Evolutionary conservation across 176 grass and related monocot species (phyloP).

Genomic region (Rhipidocladum racemiflorum): DNA sequence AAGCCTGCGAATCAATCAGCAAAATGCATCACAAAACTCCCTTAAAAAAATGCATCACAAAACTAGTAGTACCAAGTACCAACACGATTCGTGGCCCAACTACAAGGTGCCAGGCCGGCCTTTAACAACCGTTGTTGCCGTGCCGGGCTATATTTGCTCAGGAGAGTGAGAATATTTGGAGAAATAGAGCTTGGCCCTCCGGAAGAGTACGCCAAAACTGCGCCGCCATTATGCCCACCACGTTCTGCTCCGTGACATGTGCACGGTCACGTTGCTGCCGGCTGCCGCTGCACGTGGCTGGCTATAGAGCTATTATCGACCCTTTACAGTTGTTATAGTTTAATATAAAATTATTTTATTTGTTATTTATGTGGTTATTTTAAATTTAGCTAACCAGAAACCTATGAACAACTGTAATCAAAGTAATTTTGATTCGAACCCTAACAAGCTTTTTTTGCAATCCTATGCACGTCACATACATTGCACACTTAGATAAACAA

Average conservation of each 20-base stretch:
- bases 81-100: not conserved
- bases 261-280: constrained; percentile 30
- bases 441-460: too few species aligned
- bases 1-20: constrained; percentile 54
- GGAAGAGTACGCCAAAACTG: constrained; percentile 67
- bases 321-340: too few species aligned
- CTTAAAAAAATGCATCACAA: not conserved
- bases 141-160: not conserved
- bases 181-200: constrained; percentile 69
- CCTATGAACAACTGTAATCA: too few species aligned
- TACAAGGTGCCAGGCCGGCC: not conserved
- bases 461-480: not conserved
- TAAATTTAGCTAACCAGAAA: too few species aligned
- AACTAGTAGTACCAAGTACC: not conserved
- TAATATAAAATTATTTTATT: too few species aligned
- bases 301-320: too few species aligned
- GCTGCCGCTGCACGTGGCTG: too few species aligned
- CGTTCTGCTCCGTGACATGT: constrained; percentile 43
- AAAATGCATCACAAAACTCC: not conserved
- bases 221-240: constrained; percentile 51
- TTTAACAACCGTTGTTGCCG: not conserved
- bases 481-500: not conserved
- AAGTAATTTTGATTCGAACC: too few species aligned
- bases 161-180: constrained; percentile 62
- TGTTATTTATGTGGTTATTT: too few species aligned